Conservation (phyloP, 768 basidiomycete species). For the Podaxis rugospora region DNA sequence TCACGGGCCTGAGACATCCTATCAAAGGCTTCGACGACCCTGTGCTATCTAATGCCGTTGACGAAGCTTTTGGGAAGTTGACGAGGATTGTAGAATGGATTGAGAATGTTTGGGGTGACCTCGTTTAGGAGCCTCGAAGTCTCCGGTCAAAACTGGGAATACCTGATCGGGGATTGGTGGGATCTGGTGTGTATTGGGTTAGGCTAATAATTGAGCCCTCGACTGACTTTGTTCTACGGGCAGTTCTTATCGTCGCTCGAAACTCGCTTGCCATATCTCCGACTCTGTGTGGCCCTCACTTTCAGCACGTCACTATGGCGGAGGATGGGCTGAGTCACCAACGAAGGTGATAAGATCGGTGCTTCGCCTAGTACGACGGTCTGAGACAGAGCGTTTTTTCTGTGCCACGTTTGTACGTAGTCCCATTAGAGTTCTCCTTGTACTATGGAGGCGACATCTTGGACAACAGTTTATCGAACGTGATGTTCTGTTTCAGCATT, state of each 20-base stretch:
- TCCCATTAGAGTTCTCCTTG: not conserved
- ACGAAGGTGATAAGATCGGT: not conserved
- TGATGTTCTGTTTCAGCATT: not conserved
- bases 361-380: not conserved
- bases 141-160: not conserved
- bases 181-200: not conserved
- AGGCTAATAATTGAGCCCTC: not conserved
- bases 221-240: not conserved
- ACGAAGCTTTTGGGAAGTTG: constrained; percentile 37
- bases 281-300: no score
- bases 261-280: not conserved
- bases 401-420: not conserved
- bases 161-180: not conserved
- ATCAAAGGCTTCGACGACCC: constrained; percentile 71
- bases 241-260: not conserved
- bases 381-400: not conserved
- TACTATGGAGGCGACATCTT: not conserved
- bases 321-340: no score
- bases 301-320: no score
- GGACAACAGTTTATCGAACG: not conserved
- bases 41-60: constrained; percentile 40
- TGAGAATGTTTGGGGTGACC: constrained; percentile 49
- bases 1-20: constrained; percentile 7
- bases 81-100: constrained; percentile 47
- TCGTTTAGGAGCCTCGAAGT: constrained; percentile 18